Percentiles rank a stretch among this genome's conserved stretches.
Evolutionary conservation across 2,329 filamentous ascomycete species (phyloP).

Genomic region (Periglandula ipomoeae): DNA sequence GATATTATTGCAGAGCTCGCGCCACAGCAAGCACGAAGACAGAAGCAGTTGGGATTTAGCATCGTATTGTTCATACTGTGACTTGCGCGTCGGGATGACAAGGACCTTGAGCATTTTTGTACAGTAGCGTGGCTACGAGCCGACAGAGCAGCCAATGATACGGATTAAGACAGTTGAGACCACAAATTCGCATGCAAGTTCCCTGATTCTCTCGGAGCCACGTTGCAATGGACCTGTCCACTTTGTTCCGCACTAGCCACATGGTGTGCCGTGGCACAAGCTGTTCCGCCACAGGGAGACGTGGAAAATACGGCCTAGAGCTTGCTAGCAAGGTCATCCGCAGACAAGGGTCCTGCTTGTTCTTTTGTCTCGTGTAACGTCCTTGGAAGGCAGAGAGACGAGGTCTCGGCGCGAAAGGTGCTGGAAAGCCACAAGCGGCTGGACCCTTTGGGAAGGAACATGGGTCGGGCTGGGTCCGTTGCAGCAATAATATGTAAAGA

Average conservation of each 20-base stretch:
- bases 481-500: slow-evolving; percentile 6
- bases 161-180: background rate
- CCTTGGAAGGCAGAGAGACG: background rate
- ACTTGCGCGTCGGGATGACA: background rate
- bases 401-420: background rate
- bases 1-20: background rate
- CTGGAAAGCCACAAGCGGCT: background rate
- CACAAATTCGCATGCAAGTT: background rate
- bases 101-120: background rate
- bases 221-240: background rate
- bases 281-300: too few species aligned
- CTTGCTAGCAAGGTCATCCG: background rate
- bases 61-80: background rate
- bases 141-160: background rate
- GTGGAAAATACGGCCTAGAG: too few species aligned
- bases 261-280: slow-evolving; percentile 1
- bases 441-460: background rate
- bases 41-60: background rate
- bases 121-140: background rate
- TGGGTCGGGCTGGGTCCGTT: background rate
- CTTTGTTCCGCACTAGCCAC: background rate
- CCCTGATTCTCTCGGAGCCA: background rate
- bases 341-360: background rate
- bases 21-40: background rate
- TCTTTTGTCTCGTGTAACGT: background rate